These are phyloP conservation scores for Eucalyptus sp. DNA, from an alignment of 345 rosid genomes.

Conservation along the genomic window DNA sequence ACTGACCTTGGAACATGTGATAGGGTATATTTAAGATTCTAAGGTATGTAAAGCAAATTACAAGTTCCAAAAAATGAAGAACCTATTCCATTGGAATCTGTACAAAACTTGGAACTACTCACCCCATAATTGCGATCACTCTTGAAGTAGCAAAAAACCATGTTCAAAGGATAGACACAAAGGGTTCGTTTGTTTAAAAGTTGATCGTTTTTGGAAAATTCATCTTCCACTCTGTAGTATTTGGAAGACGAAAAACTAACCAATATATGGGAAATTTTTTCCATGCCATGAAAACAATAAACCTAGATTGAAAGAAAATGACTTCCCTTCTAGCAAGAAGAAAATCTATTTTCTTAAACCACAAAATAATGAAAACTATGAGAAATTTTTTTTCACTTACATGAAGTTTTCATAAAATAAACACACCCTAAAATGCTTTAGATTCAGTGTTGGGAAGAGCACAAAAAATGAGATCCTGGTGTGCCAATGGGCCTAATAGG, in stretches of 20 bases:
- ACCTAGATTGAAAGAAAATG: background rate
- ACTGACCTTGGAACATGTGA: too few species aligned
- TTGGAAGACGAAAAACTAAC: background rate
- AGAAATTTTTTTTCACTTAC: too few species aligned
- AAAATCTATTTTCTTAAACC: background rate
- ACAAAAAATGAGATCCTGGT: background rate
- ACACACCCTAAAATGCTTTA: background rate
- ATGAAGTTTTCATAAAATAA: background rate
- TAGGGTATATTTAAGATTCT: accelerated
- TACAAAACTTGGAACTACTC: too few species aligned
- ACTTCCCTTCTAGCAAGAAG: background rate
- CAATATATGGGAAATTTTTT: background rate
- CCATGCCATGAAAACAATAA: background rate
- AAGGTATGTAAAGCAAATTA: too few species aligned
- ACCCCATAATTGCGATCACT: accelerated
- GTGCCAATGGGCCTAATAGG: background rate
- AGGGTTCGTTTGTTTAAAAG: background rate
- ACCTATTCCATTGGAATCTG: accelerated
- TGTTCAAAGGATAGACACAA: background rate
- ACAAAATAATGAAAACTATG: background rate
- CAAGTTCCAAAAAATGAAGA: too few species aligned
- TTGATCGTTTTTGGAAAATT: background rate
- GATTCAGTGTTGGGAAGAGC: background rate
- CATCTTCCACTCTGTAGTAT: background rate
- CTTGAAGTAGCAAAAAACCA: background rate